A percentile compares a stretch with the other conserved stretches of the same genome.
Evolutionary conservation across 805 yeast genomes (phyloP).

Genomic region (Hanseniaspora thailandica): DNA sequence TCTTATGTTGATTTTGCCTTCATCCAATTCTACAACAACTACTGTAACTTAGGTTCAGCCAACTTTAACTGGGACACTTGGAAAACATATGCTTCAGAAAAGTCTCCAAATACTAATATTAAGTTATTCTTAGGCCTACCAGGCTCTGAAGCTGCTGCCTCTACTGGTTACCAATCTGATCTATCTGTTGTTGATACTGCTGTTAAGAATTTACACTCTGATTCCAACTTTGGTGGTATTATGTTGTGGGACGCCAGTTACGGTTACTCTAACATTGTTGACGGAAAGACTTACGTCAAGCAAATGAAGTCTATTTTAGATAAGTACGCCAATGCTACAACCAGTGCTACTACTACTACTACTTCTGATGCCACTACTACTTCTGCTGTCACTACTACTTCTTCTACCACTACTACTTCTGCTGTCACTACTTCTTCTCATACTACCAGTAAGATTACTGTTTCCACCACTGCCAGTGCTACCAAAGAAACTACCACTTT

Average conservation of each 20-base stretch:
- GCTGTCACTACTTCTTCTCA: background rate
- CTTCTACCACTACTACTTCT: background rate
- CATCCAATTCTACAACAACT: constrained; percentile 82
- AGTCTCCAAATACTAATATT: constrained; percentile 49
- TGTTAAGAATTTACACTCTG: constrained; percentile 62
- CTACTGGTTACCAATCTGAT: constrained; percentile 49
- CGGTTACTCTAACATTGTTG: constrained; percentile 39
- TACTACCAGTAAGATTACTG: background rate
- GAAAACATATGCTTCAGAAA: constrained; percentile 46
- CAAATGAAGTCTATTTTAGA: constrained; percentile 36
- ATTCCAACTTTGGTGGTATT: constrained; percentile 71
- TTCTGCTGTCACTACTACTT: background rate
- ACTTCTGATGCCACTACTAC: background rate
- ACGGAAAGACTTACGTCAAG: constrained; percentile 35
- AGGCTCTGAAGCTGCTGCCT: constrained; percentile 47
- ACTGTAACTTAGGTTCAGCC: constrained; percentile 42
- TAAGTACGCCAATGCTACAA: constrained; percentile 17
- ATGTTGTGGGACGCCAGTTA: constrained; percentile 87
- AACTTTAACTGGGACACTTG: constrained; percentile 64
- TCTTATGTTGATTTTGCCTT: constrained; percentile 69
- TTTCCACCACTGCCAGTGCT: background rate
- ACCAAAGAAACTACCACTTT: constrained; percentile 11
- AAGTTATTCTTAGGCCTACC: constrained; percentile 69
- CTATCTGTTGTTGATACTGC: constrained; percentile 31
- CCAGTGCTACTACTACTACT: constrained; percentile 17